Evolutionary conservation across 495 filamentous ascomycete genomes (phyloP).

Genomic region (Lentithecium fluviatile): DNA sequence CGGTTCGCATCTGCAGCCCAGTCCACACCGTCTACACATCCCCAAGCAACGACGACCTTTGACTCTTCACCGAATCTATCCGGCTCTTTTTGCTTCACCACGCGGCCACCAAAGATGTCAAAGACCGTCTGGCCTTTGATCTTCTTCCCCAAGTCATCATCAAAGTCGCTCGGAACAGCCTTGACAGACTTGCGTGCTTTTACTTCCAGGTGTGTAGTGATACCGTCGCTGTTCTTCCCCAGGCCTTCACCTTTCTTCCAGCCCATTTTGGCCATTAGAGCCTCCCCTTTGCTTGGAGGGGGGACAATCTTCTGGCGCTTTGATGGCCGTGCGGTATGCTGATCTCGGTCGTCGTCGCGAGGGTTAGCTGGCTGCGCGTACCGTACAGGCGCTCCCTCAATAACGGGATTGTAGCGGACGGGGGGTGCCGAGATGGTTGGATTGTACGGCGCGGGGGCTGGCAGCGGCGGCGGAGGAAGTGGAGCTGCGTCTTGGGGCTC

Average conservation of each 20-base stretch:
- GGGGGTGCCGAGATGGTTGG: conserved; percentile 71
- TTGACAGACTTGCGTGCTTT: not conserved
- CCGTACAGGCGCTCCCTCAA: conserved; percentile 67
- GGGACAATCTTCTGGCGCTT: conserved; percentile 51
- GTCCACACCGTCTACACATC: conserved; percentile 82
- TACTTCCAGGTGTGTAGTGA: conserved; percentile 44
- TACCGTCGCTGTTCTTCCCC: conserved; percentile 75
- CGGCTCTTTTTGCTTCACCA: conserved; percentile 46
- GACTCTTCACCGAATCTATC: conserved; percentile 73
- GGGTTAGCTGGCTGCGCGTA: conserved; percentile 23
- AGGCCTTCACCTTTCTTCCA: conserved; percentile 87
- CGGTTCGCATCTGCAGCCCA: conserved; percentile 62
- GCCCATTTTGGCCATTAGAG: conserved; percentile 87
- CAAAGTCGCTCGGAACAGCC: not conserved
- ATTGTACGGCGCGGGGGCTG: conserved; percentile 41
- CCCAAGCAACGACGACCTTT: conserved; percentile 71
- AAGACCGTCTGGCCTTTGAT: conserved; percentile 1
- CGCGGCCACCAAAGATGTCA: conserved; percentile 10
- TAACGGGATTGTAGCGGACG: conserved; percentile 51
- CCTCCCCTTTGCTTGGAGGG: conserved; percentile 65
- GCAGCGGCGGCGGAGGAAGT: conserved; percentile 40
- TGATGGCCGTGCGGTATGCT: conserved; percentile 70
- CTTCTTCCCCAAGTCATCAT: not conserved
- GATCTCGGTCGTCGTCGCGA: conserved; percentile 1
- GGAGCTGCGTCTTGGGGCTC: conserved; percentile 35